A percentile compares a stretch with the other conserved stretches of the same genome.
These are phyloP conservation scores for Xylariomycetidae sp. DNA, from an alignment of 2,329 filamentous ascomycete genomes.

Conservation along the genomic window DNA sequence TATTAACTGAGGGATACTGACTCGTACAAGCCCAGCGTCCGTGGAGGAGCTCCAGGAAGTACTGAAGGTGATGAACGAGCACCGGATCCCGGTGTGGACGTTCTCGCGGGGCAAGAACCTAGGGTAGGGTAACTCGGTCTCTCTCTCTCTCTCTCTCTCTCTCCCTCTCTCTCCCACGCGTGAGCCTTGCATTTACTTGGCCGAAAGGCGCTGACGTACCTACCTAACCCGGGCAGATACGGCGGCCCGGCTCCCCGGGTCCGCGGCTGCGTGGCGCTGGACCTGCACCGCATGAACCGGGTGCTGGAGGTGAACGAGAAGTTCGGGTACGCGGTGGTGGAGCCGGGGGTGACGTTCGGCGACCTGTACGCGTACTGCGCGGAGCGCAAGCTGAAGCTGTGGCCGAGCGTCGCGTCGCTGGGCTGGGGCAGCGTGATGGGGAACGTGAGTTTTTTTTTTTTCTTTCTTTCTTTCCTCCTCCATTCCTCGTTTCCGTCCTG, in stretches of 20 bases:
- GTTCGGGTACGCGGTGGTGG: slow-evolving; percentile 38
- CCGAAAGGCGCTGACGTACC: too few relatives aligned
- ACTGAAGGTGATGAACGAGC: slow-evolving; percentile 25
- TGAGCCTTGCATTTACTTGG: too few relatives aligned
- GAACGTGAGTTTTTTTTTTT: slow-evolving; percentile 32
- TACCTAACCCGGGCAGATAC: slow-evolving; percentile 28
- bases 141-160: too few relatives aligned
- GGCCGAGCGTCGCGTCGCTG: slow-evolving; percentile 41
- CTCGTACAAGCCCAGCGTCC: slow-evolving; percentile 22
- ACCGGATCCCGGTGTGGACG: slow-evolving; percentile 24
- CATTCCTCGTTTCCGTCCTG: too few relatives aligned
- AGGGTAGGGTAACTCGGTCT: slow-evolving; percentile 32
- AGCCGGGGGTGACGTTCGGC: slow-evolving; percentile 40
- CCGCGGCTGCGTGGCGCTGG: slow-evolving; percentile 37
- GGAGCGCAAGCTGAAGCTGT: slow-evolving; percentile 34
- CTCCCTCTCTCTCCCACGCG: too few relatives aligned
- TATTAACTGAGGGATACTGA: not conserved
- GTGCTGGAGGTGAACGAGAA: slow-evolving; percentile 38
- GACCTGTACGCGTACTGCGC: slow-evolving; percentile 37
- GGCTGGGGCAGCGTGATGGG: slow-evolving; percentile 44
- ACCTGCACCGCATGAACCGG: slow-evolving; percentile 38
- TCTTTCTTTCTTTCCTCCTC: too few relatives aligned
- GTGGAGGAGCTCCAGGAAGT: slow-evolving; percentile 26
- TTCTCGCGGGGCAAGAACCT: slow-evolving; percentile 32
- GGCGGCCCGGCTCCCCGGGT: slow-evolving; percentile 42